Conservation (phyloP, 345 rosid species). For the Rhodamnia rubescens region DNA sequence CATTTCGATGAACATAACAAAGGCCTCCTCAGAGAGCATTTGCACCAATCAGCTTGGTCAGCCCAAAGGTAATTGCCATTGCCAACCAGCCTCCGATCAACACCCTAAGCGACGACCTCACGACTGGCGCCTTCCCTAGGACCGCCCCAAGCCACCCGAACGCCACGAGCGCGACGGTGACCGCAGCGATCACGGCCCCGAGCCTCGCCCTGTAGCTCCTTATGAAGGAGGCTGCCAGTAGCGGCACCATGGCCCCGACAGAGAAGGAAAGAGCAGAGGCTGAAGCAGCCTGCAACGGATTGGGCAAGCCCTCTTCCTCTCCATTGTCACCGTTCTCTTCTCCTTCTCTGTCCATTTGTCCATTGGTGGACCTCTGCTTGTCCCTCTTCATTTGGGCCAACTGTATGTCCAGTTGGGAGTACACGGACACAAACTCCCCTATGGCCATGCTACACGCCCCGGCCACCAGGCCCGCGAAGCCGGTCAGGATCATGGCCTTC, state of each 20-base stretch:
- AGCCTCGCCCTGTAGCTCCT: conserved; percentile 51
- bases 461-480: conserved; percentile 82
- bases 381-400: conserved; percentile 63
- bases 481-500: conserved; percentile 72
- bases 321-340: conserved; percentile 1
- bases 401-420: conserved; percentile 77
- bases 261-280: conserved; percentile 87
- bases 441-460: conserved; percentile 99
- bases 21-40: conserved; percentile 27
- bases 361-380: background rate
- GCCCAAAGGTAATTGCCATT: conserved; percentile 80
- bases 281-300: conserved; percentile 70
- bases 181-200: conserved; percentile 46
- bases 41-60: conserved; percentile 69
- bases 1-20: background rate
- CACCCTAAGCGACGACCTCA: conserved; percentile 52
- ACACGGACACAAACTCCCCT: conserved; percentile 87
- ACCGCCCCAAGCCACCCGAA: conserved; percentile 81
- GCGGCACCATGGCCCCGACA: conserved; percentile 73
- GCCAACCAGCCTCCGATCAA: conserved; percentile 90
- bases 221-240: conserved; percentile 72
- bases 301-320: conserved; percentile 51
- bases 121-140: conserved; percentile 56
- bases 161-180: conserved; percentile 40
- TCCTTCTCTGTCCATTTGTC: background rate